Conservation (phyloP, 106 monocot genomes). For the Dioscorea dumetorum region DNA sequence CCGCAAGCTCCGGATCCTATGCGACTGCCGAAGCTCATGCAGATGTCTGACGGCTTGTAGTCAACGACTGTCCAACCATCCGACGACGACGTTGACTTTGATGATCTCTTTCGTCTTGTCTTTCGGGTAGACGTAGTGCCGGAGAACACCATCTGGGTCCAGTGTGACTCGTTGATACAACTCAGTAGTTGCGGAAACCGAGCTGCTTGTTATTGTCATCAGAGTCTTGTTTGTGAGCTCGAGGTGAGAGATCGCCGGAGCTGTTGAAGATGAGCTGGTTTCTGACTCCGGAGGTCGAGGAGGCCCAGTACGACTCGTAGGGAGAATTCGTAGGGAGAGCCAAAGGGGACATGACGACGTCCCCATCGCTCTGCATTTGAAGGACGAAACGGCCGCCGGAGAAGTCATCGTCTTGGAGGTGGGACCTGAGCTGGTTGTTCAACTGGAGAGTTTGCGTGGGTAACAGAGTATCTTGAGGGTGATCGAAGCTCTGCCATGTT, state of each 20-base stretch:
- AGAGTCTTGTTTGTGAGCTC: neutral
- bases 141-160: conserved; percentile 13
- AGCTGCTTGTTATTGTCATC: neutral
- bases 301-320: conserved; percentile 5
- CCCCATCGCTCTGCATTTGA: conserved; percentile 3
- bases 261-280: neutral
- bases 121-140: conserved; percentile 7
- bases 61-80: neutral
- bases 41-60: neutral
- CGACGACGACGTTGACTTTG: neutral
- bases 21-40: neutral
- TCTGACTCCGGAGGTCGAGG: neutral
- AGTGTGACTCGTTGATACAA: conserved; percentile 6
- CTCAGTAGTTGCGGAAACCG: neutral
- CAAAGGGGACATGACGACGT: conserved; percentile 3
- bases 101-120: neutral
- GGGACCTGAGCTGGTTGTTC: neutral
- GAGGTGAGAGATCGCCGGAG: neutral
- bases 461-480: conserved; percentile 22
- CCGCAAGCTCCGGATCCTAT: neutral
- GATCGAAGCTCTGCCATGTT: conserved; percentile 19
- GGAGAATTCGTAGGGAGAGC: neutral
- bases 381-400: conserved; percentile 16
- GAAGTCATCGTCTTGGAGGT: conserved; percentile 1
- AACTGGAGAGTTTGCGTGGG: conserved; percentile 1